These are phyloP conservation scores for Arxiozyma heterogenica DNA, from an alignment of 1,139 yeast species.

Conservation along the genomic window DNA sequence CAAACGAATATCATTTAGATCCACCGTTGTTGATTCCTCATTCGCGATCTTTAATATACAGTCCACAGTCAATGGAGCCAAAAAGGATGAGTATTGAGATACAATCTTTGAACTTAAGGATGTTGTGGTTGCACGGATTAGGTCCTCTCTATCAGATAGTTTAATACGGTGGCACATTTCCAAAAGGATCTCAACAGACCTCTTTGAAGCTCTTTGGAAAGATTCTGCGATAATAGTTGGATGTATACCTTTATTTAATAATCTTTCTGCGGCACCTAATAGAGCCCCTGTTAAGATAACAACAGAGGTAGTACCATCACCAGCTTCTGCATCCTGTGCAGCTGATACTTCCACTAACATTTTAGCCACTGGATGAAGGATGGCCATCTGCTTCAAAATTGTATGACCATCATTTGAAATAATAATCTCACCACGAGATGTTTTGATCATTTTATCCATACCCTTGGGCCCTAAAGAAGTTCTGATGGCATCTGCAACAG, in stretches of 20 bases:
- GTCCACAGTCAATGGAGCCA: conserved; percentile 93
- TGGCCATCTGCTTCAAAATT: conserved; percentile 93
- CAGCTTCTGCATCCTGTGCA: conserved; percentile 97
- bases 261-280: conserved; percentile 86
- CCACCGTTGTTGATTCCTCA: conserved; percentile 58
- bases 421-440: conserved; percentile 83
- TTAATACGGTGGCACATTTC: conserved; percentile 78
- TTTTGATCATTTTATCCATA: conserved; percentile 98
- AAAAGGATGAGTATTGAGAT: conserved; percentile 72
- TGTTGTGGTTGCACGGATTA: conserved; percentile 87
- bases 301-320: conserved; percentile 97
- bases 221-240: conserved; percentile 94
- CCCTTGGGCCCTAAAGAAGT: conserved; percentile 98
- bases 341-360: conserved; percentile 97
- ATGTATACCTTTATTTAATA: conserved; percentile 84
- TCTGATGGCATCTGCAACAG: conserved; percentile 96
- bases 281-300: conserved; percentile 92
- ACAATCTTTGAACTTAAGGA: conserved; percentile 92
- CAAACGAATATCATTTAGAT: conserved; percentile 76
- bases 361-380: conserved; percentile 94
- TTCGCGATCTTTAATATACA: conserved; percentile 75
- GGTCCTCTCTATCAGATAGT: conserved; percentile 66
- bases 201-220: conserved; percentile 83
- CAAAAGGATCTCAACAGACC: conserved; percentile 75
- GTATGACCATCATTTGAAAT: conserved; percentile 98